phyloP scores from a whole-genome alignment of 2,329 filamentous ascomycete genomes.

The Colletotrichum cereale region DNA sequence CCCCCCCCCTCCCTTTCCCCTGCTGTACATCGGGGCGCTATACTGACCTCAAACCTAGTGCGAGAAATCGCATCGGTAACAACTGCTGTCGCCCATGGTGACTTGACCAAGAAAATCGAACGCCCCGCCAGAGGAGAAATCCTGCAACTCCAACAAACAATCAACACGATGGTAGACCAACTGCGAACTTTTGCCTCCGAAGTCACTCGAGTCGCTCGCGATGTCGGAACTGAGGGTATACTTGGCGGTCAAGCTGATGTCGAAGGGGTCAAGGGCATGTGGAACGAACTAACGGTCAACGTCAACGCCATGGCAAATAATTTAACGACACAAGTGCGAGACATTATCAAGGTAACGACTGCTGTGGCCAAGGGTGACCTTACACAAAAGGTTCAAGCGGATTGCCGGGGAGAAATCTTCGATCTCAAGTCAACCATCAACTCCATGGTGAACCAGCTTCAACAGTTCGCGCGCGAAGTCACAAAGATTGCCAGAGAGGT shows the following conservation, averaged over 20 bases:
- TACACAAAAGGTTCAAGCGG: conserved; percentile 95
- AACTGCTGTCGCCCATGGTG: conserved; percentile 84
- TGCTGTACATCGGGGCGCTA: not conserved
- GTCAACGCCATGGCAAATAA: conserved; percentile 92
- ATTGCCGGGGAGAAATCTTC: conserved; percentile 90
- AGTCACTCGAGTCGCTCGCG: conserved; percentile 84
- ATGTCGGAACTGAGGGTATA: conserved; percentile 87
- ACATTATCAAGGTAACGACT: conserved; percentile 88
- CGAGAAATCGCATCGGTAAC: conserved; percentile 88
- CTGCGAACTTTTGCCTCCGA: conserved; percentile 86
- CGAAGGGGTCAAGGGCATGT: conserved; percentile 87
- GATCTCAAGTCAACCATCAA: conserved; percentile 99
- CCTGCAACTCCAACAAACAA: conserved; percentile 84
- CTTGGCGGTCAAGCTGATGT: conserved; percentile 87
- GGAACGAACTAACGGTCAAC: conserved; percentile 88
- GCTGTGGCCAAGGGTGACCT: conserved; percentile 86
- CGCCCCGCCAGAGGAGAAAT: conserved; percentile 86
- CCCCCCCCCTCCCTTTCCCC: not conserved
- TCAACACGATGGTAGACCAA: conserved; percentile 92
- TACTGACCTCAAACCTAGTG: conserved; percentile 59
- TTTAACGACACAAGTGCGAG: conserved; percentile 88
- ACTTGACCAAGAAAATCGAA: conserved; percentile 87
- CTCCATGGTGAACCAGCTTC: conserved; percentile 97
- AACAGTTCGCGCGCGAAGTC: conserved; percentile 96
- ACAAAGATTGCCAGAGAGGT: conserved; percentile 97